phyloP scores from a whole-genome alignment of 176 grass and related monocot species.

The Carex kokanica region DNA sequence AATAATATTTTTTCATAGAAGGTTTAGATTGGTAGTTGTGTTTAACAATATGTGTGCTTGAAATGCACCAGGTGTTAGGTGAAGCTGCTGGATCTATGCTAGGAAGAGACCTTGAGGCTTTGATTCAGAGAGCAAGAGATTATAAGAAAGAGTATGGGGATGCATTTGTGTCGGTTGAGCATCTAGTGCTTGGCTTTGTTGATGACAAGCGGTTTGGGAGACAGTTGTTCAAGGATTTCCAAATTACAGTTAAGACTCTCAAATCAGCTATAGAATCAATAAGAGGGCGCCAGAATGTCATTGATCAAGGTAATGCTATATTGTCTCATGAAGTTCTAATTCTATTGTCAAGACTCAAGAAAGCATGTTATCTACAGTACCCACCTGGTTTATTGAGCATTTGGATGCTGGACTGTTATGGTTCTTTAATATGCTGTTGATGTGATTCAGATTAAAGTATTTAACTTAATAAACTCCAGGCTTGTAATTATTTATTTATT shows the following conservation, averaged over 20 bases:
- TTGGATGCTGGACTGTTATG: neutral
- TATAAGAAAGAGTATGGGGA: constrained; percentile 92
- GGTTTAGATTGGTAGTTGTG: neutral
- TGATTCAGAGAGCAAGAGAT: constrained; percentile 81
- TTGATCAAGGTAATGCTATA: constrained; percentile 69
- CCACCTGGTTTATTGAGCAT: neutral
- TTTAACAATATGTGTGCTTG: neutral
- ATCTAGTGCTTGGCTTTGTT: constrained; percentile 80
- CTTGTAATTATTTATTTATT: neutral
- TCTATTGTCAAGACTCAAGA: neutral
- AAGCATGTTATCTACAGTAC: neutral
- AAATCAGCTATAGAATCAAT: constrained; percentile 79
- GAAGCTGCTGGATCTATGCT: constrained; percentile 91
- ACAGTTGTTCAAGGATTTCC: constrained; percentile 91
- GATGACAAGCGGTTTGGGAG: constrained; percentile 88
- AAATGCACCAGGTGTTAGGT: constrained; percentile 63
- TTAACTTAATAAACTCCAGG: neutral
- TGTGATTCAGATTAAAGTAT: neutral
- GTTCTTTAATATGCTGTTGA: neutral
- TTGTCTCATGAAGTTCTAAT: neutral
- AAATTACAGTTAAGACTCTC: constrained; percentile 62
- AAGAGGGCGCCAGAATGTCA: constrained; percentile 87
- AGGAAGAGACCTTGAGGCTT: constrained; percentile 83
- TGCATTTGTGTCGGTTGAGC: constrained; percentile 93
- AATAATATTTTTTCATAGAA: neutral